Percentiles rank a stretch among this genome's conserved stretches.
phyloP scores from a whole-genome alignment of 2,329 filamentous ascomycete genomes.

The Colletotrichum euphorbiae region DNA sequence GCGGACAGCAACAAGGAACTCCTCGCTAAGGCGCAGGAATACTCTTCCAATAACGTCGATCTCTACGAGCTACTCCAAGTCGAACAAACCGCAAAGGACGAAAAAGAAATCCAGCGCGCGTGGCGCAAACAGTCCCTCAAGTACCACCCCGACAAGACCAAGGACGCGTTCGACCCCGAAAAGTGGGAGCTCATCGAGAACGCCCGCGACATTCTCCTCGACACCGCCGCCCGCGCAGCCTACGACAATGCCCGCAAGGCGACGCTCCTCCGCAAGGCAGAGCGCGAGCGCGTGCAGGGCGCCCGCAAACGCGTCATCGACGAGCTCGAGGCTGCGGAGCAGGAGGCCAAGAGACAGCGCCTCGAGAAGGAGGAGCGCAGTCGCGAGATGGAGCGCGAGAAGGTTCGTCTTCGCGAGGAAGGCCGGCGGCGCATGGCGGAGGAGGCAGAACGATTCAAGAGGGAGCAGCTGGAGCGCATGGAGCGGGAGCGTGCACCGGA shows the following conservation, averaged over 20 bases:
- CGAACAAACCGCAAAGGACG: slow-evolving; percentile 67
- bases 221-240: slow-evolving; percentile 75
- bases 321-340: slow-evolving; percentile 84
- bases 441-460: slow-evolving; percentile 55
- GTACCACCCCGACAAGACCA: slow-evolving; percentile 93
- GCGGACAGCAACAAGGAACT: slow-evolving; percentile 58
- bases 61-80: slow-evolving; percentile 83
- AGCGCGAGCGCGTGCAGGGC: slow-evolving; percentile 79
- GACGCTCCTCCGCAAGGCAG: slow-evolving; percentile 74
- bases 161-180: slow-evolving; percentile 77
- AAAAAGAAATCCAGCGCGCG: slow-evolving; percentile 82
- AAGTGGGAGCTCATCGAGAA: slow-evolving; percentile 89
- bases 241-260: slow-evolving; percentile 85
- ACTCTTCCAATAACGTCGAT: slow-evolving; percentile 73
- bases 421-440: slow-evolving; percentile 51
- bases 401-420: slow-evolving; percentile 50
- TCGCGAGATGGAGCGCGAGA: slow-evolving; percentile 53
- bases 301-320: slow-evolving; percentile 83
- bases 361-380: slow-evolving; percentile 56
- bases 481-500: slow-evolving; percentile 50
- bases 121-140: slow-evolving; percentile 89
- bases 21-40: slow-evolving; percentile 65
- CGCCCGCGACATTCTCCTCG: slow-evolving; percentile 85
- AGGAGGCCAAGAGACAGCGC: slow-evolving; percentile 70
- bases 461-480: slow-evolving; percentile 40